Percentiles rank a stretch among this genome's conserved stretches.
phyloP scores from a whole-genome alignment of 2,329 filamentous ascomycete species.

The Chalara sp. region DNA sequence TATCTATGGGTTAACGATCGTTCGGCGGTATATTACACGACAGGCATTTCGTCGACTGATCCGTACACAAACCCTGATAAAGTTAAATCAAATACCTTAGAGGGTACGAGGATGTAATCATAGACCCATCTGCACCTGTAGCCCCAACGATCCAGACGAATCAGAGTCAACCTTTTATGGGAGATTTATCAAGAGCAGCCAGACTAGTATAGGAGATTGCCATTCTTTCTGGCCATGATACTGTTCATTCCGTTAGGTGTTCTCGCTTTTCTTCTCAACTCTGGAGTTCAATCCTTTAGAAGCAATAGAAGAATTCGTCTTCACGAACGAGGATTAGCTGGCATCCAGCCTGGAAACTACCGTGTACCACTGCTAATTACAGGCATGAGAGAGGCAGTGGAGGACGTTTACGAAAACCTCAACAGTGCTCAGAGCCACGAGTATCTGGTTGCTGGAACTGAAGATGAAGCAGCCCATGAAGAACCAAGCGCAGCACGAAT shows the following conservation, averaged over 20 bases:
- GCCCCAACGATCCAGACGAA: conserved; percentile 33
- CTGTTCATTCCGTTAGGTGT: conserved; percentile 70
- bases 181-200: conserved; percentile 23
- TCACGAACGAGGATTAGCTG: conserved; percentile 66
- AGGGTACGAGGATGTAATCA: conserved; percentile 67
- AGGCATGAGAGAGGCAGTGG: conserved; percentile 67
- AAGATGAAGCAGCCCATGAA: conserved; percentile 34
- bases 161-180: conserved; percentile 17
- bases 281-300: conserved; percentile 67
- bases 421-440: conserved; percentile 45
- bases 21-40: conserved; percentile 77
- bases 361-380: conserved; percentile 70
- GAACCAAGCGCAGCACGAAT: conserved; percentile 15
- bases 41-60: conserved; percentile 68
- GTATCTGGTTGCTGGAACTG: conserved; percentile 55
- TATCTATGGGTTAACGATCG: conserved; percentile 60
- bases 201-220: conserved; percentile 38
- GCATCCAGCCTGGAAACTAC: conserved; percentile 63
- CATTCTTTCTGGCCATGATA: conserved; percentile 56
- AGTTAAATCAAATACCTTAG: conserved; percentile 67
- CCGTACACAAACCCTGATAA: conserved; percentile 65
- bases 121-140: conserved; percentile 61
- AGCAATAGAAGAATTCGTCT: conserved; percentile 69
- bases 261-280: conserved; percentile 66
- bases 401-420: conserved; percentile 41